A percentile compares a stretch with the other conserved stretches of the same genome.
phyloP scores from a whole-genome alignment of 768 basidiomycete genomes.

The Strobilomyces dryophilus region DNA sequence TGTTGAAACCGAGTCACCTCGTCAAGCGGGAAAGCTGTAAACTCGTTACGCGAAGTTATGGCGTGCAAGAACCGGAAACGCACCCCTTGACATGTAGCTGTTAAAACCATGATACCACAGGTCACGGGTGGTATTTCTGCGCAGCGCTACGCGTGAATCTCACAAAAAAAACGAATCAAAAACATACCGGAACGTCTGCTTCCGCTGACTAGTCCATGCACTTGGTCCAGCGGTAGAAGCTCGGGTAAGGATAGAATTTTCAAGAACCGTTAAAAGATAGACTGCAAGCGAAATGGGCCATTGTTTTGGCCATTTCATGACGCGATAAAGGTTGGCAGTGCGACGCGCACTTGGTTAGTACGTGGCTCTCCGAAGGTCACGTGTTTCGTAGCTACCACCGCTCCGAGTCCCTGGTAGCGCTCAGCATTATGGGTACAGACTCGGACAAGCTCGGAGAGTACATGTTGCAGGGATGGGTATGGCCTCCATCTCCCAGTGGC shows the following conservation, averaged over 20 bases:
- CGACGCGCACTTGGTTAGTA: constrained; percentile 6
- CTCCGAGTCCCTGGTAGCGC: not conserved
- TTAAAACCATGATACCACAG: constrained; percentile 91
- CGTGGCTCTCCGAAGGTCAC: constrained; percentile 24
- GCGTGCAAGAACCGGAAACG: constrained; percentile 11
- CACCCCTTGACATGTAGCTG: constrained; percentile 84
- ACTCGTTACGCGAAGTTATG: constrained; percentile 19
- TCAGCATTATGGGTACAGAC: constrained; percentile 43
- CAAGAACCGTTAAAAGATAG: constrained; percentile 36
- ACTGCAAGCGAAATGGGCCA: constrained; percentile 49
- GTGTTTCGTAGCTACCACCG: constrained; percentile 10
- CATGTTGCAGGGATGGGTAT: constrained; percentile 77
- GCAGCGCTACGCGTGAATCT: constrained; percentile 1
- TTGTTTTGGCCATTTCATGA: constrained; percentile 41
- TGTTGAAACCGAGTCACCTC: constrained; percentile 48
- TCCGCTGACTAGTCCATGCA: constrained; percentile 56
- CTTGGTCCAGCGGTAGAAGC: constrained; percentile 21
- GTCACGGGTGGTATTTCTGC: constrained; percentile 66
- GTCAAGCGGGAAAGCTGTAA: constrained; percentile 76
- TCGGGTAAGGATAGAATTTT: constrained; percentile 20
- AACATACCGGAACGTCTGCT: constrained; percentile 52
- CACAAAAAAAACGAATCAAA: not conserved
- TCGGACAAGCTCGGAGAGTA: constrained; percentile 63
- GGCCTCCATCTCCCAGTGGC: not conserved
- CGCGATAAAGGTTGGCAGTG: constrained; percentile 5